Base-by-base conservation (phyloP, 345 rosid genomes). In the Sonneratia alba region DNA sequence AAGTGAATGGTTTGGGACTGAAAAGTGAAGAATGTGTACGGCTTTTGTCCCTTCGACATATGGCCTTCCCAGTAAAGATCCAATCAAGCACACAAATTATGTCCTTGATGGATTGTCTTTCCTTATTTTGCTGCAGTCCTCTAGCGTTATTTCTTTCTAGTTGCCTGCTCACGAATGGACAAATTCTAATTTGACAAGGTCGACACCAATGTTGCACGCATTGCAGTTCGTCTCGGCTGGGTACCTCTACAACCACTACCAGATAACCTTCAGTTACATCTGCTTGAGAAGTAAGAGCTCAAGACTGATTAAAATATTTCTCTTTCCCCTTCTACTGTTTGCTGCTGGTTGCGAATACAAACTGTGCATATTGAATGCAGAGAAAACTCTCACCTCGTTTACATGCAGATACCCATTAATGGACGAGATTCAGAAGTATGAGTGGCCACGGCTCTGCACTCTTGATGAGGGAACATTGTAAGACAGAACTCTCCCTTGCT, bases 211-310 rank as follows among this genome's bases (percentile, higher is more conserved):
- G 93, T 93, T 38, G 91, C 77, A 16, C 85, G 95, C 6, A 86
- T 88, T 71, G 84, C 85, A 3, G 88, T 93, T 56, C 87, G 96
- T 3, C 80, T 92, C 53, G 95, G 93, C 68, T 89, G 95, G 98
- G 89, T 87, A 67, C 97, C 95, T 16, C 83, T 90, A 36, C 77
- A 86, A 74, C 85, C 89, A 53, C 76, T 88, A 3, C 86, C 95
- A 5, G 84, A 76, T 72, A 73, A 74, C 49, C 79, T 88, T 71
- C 85, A 86, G 36, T 21, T 92, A 22, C 95, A 92, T 76, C 87
- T 83, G n/a, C 77, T 92, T 43, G 81, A 72, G 40, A 51, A 74
- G 93, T 92, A 79, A 62, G n/a, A 48, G 48, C 5, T 15, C 34
- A 43, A 43, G 6, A 19, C 55, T 42, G 16, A 27, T 9, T 13